These are phyloP conservation scores for Citrus australasica DNA, from an alignment of 345 rosid species.

Conservation along the genomic window DNA sequence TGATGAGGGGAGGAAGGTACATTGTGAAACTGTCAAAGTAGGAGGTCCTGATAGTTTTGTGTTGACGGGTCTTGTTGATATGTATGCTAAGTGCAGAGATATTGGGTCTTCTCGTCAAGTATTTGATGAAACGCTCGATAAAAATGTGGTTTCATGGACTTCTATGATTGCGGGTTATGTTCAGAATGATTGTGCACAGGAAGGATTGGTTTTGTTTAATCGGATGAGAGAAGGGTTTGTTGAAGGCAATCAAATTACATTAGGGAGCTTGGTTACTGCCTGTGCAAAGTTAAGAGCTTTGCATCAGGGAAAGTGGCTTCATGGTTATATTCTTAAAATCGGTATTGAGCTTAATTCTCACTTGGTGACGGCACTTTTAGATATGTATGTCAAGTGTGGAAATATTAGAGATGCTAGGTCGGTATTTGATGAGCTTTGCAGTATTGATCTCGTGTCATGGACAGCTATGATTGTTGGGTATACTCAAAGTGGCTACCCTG, in stretches of 20 bases:
- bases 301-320: constrained; percentile 81
- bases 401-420: constrained; percentile 52
- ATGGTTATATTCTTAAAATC: constrained; percentile 60
- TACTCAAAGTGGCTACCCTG: constrained; percentile 49
- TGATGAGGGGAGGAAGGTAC: constrained; percentile 56
- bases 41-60: constrained; percentile 55
- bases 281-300: constrained; percentile 60
- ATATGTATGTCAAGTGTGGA: constrained; percentile 81
- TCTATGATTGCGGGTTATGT: constrained; percentile 85
- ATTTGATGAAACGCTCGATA: constrained; percentile 38
- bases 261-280: constrained; percentile 64
- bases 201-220: constrained; percentile 61
- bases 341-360: constrained; percentile 54
- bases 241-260: constrained; percentile 54
- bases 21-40: constrained; percentile 50
- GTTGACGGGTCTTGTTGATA: constrained; percentile 65
- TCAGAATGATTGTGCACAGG: constrained; percentile 44
- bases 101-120: constrained; percentile 40
- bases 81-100: constrained; percentile 76
- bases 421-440: constrained; percentile 44
- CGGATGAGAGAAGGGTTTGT: constrained; percentile 54
- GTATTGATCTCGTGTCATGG: constrained; percentile 64
- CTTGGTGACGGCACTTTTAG: constrained; percentile 60
- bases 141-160: constrained; percentile 80
- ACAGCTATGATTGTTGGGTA: constrained; percentile 93